phyloP scores from a whole-genome alignment of 495 filamentous ascomycete species.

The Penicillium pulvis region DNA sequence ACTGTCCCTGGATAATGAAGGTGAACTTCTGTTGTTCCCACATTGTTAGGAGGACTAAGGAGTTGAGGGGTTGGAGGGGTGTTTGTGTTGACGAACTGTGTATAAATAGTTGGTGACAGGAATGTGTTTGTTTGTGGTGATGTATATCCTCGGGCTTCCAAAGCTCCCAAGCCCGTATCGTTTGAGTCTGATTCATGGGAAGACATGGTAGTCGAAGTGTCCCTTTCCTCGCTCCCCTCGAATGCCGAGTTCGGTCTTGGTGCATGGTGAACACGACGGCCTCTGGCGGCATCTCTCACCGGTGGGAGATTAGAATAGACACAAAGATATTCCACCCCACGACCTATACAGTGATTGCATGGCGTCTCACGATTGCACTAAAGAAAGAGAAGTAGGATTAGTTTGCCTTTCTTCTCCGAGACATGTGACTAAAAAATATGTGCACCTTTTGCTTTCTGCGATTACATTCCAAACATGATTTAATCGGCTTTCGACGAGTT shows the following conservation, averaged over 20 bases:
- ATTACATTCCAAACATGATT: constrained; percentile 27
- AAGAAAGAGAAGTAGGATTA: neutral
- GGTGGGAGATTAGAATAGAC: constrained; percentile 14
- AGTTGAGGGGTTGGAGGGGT: neutral
- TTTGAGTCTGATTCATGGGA: constrained; percentile 22
- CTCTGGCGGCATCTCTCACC: constrained; percentile 4
- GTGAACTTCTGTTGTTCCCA: neutral
- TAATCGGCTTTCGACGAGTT: constrained; percentile 21
- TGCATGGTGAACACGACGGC: constrained; percentile 1
- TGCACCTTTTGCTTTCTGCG: constrained; percentile 25
- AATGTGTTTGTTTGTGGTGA: neutral
- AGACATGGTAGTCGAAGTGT: constrained; percentile 15
- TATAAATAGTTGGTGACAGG: constrained; percentile 1
- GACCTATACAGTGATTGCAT: constrained; percentile 24
- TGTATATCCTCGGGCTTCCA: constrained; percentile 12
- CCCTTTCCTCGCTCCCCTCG: constrained; percentile 7
- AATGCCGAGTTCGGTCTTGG: constrained; percentile 8
- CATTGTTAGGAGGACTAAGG: neutral
- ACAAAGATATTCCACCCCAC: constrained; percentile 21
- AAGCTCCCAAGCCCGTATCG: neutral
- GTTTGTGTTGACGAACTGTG: constrained; percentile 11
- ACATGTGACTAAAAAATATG: neutral
- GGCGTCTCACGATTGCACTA: constrained; percentile 25
- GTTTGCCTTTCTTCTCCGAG: neutral
- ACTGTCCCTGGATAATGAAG: neutral